Evolutionary conservation across 208 protist genomes (phyloP).

Genomic region (Trypanosoma lewisi): DNA sequence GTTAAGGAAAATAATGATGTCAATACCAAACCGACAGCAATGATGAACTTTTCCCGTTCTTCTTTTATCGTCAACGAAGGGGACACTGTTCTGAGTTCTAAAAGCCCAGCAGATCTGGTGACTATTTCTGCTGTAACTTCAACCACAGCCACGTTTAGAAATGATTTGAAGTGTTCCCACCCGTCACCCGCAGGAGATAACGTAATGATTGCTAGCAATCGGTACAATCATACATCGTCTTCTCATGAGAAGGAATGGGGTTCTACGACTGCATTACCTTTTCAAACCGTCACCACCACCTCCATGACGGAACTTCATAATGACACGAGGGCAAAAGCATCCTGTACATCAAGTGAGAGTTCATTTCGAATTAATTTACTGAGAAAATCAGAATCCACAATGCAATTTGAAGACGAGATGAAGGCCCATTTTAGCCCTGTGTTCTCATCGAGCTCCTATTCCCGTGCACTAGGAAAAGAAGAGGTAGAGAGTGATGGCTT

Average conservation of each 20-base stretch:
- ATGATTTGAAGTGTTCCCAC: neutral
- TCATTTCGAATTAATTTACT: slow-evolving; percentile 6
- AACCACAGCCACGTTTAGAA: neutral
- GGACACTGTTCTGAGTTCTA: neutral
- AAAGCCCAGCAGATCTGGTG: neutral
- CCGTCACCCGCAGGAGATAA: neutral
- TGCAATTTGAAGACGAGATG: neutral
- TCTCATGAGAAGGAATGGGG: neutral
- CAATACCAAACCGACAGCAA: neutral
- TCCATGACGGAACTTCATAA: neutral
- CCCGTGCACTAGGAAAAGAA: neutral
- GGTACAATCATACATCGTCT: neutral
- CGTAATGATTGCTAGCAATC: neutral
- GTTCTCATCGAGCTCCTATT: neutral
- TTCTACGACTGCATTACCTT: no score
- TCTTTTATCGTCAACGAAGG: neutral
- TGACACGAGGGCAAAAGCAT: neutral
- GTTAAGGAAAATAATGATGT: neutral
- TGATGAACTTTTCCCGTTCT: neutral
- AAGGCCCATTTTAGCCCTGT: neutral
- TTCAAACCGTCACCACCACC: neutral
- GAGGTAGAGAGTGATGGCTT: neutral
- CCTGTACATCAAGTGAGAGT: slow-evolving; percentile 14
- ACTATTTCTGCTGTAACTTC: neutral
- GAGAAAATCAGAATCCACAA: neutral